Conservation (phyloP, 805 yeast genomes). For the Wickerhamiella siamensis region DNA sequence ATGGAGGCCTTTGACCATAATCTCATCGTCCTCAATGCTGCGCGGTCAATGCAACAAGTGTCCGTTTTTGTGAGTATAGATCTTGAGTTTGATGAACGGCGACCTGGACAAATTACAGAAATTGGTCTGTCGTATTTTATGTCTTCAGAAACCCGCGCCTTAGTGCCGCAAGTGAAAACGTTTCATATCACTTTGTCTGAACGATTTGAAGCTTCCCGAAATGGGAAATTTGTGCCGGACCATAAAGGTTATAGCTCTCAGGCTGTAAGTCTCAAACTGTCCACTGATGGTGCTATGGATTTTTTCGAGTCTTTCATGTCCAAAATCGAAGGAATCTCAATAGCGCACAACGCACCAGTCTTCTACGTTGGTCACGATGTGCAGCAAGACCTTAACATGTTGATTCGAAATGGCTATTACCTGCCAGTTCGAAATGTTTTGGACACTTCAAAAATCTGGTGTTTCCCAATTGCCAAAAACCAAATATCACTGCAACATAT, state of each 20-base stretch:
- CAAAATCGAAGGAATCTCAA: constrained; percentile 5
- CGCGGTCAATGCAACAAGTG: background rate
- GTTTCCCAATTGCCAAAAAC: background rate
- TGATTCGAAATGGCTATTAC: constrained; percentile 32
- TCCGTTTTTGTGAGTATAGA: constrained; percentile 7
- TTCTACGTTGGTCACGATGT: constrained; percentile 47
- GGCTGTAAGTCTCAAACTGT: constrained; percentile 35
- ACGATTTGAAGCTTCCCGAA: constrained; percentile 21
- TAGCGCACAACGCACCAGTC: constrained; percentile 14
- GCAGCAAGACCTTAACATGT: constrained; percentile 40
- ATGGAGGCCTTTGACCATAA: background rate
- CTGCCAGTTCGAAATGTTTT: constrained; percentile 28
- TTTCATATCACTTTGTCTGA: background rate
- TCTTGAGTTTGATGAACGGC: constrained; percentile 5
- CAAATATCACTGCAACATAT: constrained; percentile 30
- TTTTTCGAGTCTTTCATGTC: background rate
- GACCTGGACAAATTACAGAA: constrained; percentile 6
- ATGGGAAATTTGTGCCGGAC: constrained; percentile 43
- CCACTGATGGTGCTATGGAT: constrained; percentile 18
- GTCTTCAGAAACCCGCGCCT: no score
- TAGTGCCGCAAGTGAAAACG: no score
- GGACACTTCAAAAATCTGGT: constrained; percentile 39
- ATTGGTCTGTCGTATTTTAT: constrained; percentile 4
- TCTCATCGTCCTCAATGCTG: background rate
- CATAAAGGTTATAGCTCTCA: constrained; percentile 36